Conservation (phyloP, 441 rosid genomes). For the Pelargonium fulgidum region DNA sequence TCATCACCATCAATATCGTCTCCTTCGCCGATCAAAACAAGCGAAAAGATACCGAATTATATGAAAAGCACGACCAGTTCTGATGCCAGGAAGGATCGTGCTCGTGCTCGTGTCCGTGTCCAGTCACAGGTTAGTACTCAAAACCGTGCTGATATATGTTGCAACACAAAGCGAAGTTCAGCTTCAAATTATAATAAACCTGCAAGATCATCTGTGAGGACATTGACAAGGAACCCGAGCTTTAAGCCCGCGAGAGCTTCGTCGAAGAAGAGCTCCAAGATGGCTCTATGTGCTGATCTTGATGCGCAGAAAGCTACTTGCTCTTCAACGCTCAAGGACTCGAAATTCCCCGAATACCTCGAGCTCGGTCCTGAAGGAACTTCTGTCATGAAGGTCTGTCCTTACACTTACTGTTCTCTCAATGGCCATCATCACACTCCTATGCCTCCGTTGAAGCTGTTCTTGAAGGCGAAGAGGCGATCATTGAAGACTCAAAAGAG, state of each 20-base stretch:
- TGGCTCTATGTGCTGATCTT: conserved; percentile 38
- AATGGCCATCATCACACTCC: conserved; percentile 59
- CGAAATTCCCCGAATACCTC: conserved; percentile 61
- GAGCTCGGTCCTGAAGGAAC: conserved; percentile 63
- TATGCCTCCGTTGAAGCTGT: conserved; percentile 58
- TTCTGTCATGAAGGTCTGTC: conserved; percentile 70
- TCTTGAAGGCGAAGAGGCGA: conserved; percentile 55
- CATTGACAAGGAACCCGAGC: conserved; percentile 28
- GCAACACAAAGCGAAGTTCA: not conserved
- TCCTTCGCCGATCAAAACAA: not conserved
- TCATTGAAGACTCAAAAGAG: conserved; percentile 54
- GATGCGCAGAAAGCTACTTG: conserved; percentile 38
- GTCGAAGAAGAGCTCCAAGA: conserved; percentile 25
- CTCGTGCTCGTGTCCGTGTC: conserved; percentile 23
- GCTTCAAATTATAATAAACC: conserved; percentile 6
- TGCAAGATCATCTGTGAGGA: conserved; percentile 10
- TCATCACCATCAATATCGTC: not conserved
- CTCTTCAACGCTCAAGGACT: conserved; percentile 79
- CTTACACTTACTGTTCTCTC: conserved; percentile 76
- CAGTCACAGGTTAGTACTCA: not conserved
- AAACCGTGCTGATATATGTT: too few relatives aligned
- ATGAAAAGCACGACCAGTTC: conserved; percentile 86
- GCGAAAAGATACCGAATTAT: conserved; percentile 52
- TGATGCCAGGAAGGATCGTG: conserved; percentile 61
- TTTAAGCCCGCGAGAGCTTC: conserved; percentile 33